Evolutionary conservation across 345 rosid genomes (phyloP), one percentile per base, ranked within the genome.

Genomic region (Aquilaria sinensis): DNA sequence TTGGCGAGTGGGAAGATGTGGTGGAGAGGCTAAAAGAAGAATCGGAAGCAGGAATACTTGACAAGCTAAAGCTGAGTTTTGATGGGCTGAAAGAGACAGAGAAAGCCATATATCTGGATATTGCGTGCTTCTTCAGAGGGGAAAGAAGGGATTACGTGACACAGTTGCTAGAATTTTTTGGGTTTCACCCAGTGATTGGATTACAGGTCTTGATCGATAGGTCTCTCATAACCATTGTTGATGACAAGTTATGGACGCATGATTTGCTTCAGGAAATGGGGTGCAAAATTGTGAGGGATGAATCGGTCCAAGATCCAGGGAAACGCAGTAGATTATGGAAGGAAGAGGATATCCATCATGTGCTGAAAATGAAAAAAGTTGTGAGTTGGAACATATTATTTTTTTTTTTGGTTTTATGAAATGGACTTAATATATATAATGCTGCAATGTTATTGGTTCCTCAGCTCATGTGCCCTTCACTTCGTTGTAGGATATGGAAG

Each of bases 191-290:
- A 9, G 82, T 81, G 72, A 79, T 63, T 11, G 74, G 77, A n/a
- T 66, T 91, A 47, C 61, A 43, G 61, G 79, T 57, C 23, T 91
- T 88, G 4, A 51, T 51, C 11, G 74, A 61, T 50, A 91, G 75
- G 77, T 84, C 85, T 61, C 87, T 91, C 16, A 8, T 91, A 29
- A 88, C 78, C 70, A 23, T 23, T 23, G 2, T 45, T 5, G 63
- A 67, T 10, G 4, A 56, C 43, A 57, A 57, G 37, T 58, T 91
- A 31, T 78, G 88, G 89, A 81, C 84, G 86, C 97, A 91, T 66
- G 96, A 91, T 75, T 91, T 78, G 60, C 71, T 91, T 32, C 75
- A 74, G 50, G 93, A 91, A 63, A 91, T 91, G 97, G 97, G 85
- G 61, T 78, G 83, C 63, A 79, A 84, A 65, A 78, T 88, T 12